Evolutionary conservation across 129 eudicot genomes (phyloP).

Genomic region (Solidago caesia): DNA sequence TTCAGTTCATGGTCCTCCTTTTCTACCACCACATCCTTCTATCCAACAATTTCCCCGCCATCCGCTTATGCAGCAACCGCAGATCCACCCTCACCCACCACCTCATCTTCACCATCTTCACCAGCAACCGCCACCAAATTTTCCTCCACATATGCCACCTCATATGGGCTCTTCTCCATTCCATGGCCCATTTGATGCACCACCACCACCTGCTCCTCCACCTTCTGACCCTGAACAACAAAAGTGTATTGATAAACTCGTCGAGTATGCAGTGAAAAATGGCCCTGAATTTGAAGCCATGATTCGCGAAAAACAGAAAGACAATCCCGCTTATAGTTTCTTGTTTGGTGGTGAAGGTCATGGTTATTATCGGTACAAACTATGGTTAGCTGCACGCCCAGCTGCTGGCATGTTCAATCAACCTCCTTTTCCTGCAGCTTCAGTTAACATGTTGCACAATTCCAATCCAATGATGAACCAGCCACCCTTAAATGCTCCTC

Average conservation of each 20-base stretch:
- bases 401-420: conserved; percentile 54
- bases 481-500: conserved; percentile 53
- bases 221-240: conserved; percentile 95
- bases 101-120: conserved; percentile 65
- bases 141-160: conserved; percentile 73
- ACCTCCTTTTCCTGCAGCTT: conserved; percentile 56
- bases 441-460: conserved; percentile 56
- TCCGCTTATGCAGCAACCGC: conserved; percentile 70
- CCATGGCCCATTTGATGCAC: conserved; percentile 59
- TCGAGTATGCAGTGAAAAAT: conserved; percentile 80
- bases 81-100: conserved; percentile 67
- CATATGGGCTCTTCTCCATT: conserved; percentile 53
- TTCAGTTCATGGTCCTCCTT: conserved; percentile 81
- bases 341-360: conserved; percentile 97
- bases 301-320: conserved; percentile 88
- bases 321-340: conserved; percentile 83
- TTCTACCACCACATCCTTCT: conserved; percentile 81
- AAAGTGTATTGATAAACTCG: conserved; percentile 89
- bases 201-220: conserved; percentile 83
- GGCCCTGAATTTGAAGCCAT: conserved; percentile 98
- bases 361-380: conserved; percentile 77
- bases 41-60: conserved; percentile 79
- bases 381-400: conserved; percentile 67
- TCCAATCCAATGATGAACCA: conserved; percentile 70
- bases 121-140: conserved; percentile 64